Conservation (phyloP, 257 asterid species). For the Nicotiana paniculata region DNA sequence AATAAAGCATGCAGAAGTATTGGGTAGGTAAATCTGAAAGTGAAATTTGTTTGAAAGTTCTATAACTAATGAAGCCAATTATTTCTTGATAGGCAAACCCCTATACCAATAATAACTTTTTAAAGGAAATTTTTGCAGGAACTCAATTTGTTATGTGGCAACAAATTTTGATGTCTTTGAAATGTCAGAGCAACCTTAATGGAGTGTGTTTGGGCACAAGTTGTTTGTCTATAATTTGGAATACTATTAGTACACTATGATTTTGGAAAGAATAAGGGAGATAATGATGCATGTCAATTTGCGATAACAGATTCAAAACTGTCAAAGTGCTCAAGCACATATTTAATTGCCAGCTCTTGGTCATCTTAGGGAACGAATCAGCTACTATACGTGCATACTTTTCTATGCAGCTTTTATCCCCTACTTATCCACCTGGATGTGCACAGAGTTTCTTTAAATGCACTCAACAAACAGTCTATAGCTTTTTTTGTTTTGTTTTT, state of each 20-base stretch:
- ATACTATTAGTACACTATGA: neutral
- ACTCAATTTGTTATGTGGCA: slow-evolving; percentile 3
- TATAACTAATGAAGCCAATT: neutral
- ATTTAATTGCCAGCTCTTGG: neutral
- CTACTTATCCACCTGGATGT: neutral
- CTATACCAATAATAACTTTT: neutral
- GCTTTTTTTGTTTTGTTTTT: neutral
- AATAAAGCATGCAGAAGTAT: neutral
- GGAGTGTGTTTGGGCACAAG: neutral
- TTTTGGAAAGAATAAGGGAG: neutral
- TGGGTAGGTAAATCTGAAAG: neutral
- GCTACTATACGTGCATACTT: neutral
- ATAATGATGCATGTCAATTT: neutral
- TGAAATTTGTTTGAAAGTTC: neutral
- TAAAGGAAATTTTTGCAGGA: neutral
- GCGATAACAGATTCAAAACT: neutral
- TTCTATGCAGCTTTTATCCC: neutral
- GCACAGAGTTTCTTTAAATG: neutral
- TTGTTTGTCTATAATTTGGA: neutral
- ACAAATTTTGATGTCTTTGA: neutral
- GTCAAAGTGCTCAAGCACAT: neutral
- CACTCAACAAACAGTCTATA: neutral
- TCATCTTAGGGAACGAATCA: slow-evolving; percentile 1
- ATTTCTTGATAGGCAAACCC: neutral
- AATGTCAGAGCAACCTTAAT: neutral